Evolutionary conservation across 2,329 filamentous ascomycete genomes (phyloP), one percentile per base, ranked within the genome.

Genomic region (Fusarium sp.): DNA sequence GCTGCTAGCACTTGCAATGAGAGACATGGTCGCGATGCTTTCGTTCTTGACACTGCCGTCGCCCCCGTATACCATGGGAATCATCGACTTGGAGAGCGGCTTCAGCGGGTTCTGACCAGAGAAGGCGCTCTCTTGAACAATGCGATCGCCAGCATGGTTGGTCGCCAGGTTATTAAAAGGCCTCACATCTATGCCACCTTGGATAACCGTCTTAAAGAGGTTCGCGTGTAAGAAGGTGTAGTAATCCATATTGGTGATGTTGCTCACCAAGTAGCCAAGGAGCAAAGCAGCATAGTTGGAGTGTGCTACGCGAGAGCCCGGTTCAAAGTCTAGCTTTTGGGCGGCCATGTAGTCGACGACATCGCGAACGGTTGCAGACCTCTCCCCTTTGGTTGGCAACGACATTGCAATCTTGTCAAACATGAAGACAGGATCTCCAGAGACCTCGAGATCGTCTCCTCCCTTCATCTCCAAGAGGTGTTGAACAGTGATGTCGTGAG

Each of bases 21-120:
- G 49, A 5, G 55, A 53, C 37, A 68, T 57, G 2, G 46, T 50
- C 6, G 62, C 62, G 4, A 44, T 49, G 4, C 50, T 57, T 14
- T 68, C 59, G 37, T 67, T 65, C 25, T 68, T 68, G n/a, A 68
- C 49, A 2, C 43, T 48, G 9, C 65, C 65, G 6, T 62, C 53
- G 11, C 62, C 65, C 32, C 62, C 55, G 15, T 54, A 27, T 6
- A 47, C 48, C 2, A 25, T 45, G 6, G 54, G 49, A 4, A 66
- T 53, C n/a, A 41, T 9, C 3, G 52, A 21, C 1, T 31, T 6
- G 1, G 46, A 43, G 14, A 44, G 38, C 2, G 59, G 65, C 1
- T 47, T 35, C 2, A 44, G 47, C 1, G 65, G 38, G 14, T 68
- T 50, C 1, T 13, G 29, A 9, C 52, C 63, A 5, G 44, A 53